Evolutionary conservation across 345 rosid species (phyloP), one percentile per base, ranked within the genome.

Genomic region (Moringa oleifera): DNA sequence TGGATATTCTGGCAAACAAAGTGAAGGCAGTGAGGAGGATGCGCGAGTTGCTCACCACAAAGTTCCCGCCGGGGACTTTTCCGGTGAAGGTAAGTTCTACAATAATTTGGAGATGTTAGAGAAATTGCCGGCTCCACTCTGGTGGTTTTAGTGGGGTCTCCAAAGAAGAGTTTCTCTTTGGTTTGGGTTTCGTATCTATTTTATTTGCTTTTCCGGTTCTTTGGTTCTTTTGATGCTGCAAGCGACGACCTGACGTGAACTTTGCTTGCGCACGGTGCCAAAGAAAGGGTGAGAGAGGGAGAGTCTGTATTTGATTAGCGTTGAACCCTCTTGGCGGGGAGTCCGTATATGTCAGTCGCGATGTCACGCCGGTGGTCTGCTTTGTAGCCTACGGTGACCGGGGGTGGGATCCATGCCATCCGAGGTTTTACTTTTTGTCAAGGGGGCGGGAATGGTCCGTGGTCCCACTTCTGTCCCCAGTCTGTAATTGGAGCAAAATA

Each of bases 11-110:
- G 75, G 99, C 97, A 0, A 94, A 68, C 22, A 94, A 94, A 68
- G 96, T 94, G 57, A 94, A 94, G 80, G 99, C 99, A 20, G 96
- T 91, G 20, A 69, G 96, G 52, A 72, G 99, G 62, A 80, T 91
- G 91, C 77, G 97, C 24, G 99, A 94, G 54, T 65, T 94, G 68
- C 84, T 94, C 68, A 94, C 99, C 22, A 88, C 99, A 0, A 94
- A 91, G 67, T 90, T 94, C 77, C 99, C 96, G 78, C 76, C 95
- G 82, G 97, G 96, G 0, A 94, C 95, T 0, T 94, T 94, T 20
- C 97, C 99, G 76, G 96, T 90, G 11, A 94, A 94, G 96, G 99
- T 94, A 81, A 57, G 67, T 13, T 12, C 47, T 0, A n/a, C n/a
- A 23, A 11, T 7, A 28, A 7, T 41, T 59, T 62, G 24, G 18